Conservation (phyloP, 2,329 filamentous ascomycete genomes). For the Ophiocordyceps sinensis region DNA sequence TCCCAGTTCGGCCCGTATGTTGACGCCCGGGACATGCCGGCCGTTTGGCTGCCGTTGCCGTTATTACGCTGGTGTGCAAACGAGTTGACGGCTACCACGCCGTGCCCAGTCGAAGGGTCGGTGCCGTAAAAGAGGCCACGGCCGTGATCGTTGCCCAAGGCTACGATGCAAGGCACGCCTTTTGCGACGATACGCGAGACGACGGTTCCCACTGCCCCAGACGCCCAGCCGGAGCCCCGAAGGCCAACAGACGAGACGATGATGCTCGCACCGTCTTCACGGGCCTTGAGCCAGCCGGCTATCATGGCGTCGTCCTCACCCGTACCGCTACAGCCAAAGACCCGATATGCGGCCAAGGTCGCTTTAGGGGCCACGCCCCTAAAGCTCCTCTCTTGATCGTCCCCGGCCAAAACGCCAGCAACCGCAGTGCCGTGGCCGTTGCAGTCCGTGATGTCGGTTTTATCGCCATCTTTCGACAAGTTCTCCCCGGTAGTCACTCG, state of each 20-base stretch:
- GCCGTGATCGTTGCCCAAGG: background rate
- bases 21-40: background rate
- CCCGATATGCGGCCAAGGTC: background rate
- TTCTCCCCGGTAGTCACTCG: background rate
- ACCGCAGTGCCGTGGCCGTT: constrained; percentile 3
- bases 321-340: background rate
- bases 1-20: constrained; percentile 10
- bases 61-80: background rate
- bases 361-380: constrained; percentile 2
- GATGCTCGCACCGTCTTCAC: constrained; percentile 1
- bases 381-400: background rate
- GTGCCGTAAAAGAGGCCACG: constrained; percentile 1
- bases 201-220: background rate
- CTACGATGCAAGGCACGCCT: constrained; percentile 1
- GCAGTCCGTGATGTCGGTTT: constrained; percentile 1
- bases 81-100: constrained; percentile 2
- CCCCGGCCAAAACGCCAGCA: constrained; percentile 1
- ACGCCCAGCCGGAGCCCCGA: background rate
- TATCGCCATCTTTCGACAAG: background rate
- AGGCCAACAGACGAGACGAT: constrained; percentile 2
- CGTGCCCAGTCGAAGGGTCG: constrained; percentile 1
- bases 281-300: constrained; percentile 3
- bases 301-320: background rate
- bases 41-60: background rate
- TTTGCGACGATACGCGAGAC: background rate